phyloP scores from a whole-genome alignment of 495 filamentous ascomycete genomes.

The Apiosordaria backusii region DNA sequence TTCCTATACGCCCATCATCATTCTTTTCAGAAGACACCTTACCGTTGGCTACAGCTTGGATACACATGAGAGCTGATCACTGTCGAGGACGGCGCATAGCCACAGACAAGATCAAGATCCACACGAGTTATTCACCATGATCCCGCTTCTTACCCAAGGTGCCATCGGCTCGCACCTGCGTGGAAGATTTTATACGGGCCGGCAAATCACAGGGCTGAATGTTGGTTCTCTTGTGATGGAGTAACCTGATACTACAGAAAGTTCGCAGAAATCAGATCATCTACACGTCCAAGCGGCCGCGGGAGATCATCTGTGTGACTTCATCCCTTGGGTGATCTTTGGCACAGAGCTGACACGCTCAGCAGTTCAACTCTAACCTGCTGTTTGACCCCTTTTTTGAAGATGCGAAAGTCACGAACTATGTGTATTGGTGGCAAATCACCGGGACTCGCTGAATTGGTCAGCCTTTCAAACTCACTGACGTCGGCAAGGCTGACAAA shows the following conservation, averaged over 20 bases:
- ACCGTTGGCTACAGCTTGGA: neutral
- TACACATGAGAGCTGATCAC: neutral
- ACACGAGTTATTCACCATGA: neutral
- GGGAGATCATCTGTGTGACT: neutral
- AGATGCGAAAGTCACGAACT: too few relatives aligned
- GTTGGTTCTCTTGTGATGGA: neutral
- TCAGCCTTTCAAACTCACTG: neutral
- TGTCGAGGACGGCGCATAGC: neutral
- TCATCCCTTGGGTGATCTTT: neutral
- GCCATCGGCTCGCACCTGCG: neutral
- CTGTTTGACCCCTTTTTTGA: neutral
- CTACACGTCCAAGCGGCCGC: neutral
- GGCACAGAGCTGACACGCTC: neutral
- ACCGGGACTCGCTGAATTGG: neutral
- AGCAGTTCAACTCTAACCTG: neutral
- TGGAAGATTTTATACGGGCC: neutral
- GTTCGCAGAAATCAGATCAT: neutral
- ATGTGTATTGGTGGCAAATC: neutral
- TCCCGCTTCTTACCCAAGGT: neutral
- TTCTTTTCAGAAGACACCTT: neutral
- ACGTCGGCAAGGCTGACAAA: neutral
- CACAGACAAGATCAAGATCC: neutral
- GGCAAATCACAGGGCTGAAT: neutral
- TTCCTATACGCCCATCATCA: neutral
- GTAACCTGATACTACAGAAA: neutral